Conservation (phyloP, 2,329 filamentous ascomycete genomes). For the Simplicillium aogashimaense region DNA sequence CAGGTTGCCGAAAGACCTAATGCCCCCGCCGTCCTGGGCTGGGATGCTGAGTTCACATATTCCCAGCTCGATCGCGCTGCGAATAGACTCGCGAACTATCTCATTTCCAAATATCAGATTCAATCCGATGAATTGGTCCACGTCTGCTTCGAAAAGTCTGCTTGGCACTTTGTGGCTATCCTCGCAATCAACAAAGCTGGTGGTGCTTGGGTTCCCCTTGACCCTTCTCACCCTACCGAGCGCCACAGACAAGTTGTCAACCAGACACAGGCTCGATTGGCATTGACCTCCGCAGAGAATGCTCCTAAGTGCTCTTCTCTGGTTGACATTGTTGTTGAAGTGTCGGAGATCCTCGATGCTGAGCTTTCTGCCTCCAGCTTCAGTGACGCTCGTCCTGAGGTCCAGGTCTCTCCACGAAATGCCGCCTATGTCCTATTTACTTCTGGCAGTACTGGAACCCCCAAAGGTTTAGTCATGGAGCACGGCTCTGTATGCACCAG, state of each 20-base stretch:
- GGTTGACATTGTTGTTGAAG: neutral
- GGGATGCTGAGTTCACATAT: conserved; percentile 33
- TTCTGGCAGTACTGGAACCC: conserved; percentile 39
- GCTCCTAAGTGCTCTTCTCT: conserved; percentile 1
- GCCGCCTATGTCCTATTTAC: conserved; percentile 34
- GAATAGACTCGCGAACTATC: conserved; percentile 6
- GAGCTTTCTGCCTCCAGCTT: conserved; percentile 1
- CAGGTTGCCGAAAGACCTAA: conserved; percentile 20
- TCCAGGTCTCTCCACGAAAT: neutral
- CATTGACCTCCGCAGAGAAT: conserved; percentile 10
- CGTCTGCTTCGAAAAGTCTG: conserved; percentile 15
- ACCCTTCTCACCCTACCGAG: conserved; percentile 10
- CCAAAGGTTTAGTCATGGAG: conserved; percentile 35
- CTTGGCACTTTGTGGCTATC: conserved; percentile 13
- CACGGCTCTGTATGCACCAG: conserved; percentile 10
- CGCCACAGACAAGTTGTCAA: conserved; percentile 9
- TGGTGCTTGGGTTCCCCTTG: conserved; percentile 16
- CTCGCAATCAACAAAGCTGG: conserved; percentile 14
- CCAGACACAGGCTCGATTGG: conserved; percentile 8
- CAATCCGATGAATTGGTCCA: conserved; percentile 13
- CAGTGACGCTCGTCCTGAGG: neutral
- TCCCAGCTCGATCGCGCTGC: conserved; percentile 18
- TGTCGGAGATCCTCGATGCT: neutral
- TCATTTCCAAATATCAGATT: conserved; percentile 15
- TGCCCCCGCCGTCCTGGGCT: conserved; percentile 27